Base-by-base conservation (phyloP, 805 yeast species). In the Saturnispora bothae region DNA sequence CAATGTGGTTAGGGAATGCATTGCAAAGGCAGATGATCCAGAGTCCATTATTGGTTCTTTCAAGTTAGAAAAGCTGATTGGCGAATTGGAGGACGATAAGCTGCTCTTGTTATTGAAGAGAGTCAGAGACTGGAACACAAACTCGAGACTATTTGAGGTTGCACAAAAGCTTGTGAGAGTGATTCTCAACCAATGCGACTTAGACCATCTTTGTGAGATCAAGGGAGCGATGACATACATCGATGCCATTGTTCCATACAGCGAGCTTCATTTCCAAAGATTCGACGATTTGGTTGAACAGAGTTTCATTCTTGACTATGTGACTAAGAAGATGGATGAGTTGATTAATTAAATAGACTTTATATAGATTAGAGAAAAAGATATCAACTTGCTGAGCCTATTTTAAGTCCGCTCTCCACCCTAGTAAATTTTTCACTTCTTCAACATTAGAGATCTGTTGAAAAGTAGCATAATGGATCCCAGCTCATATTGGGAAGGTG, bases 51-150 rank as follows among this genome's bases (percentile, higher is more conserved):
- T 77, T 25, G 84, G 83, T 0, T 70, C 76, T 1, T 49, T 57
- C 31, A 65, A 69, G 33, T 69, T 92, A 33, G 96, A 86, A 49
- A 54, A 64, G 13, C 71, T 79, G 9, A 70, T 92, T 30, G 63
- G 69, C 4, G 56, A 59, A 10, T 66, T 92, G 39, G 70, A 64
- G 19, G 63, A 71, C 25, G 80, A 75, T 2, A 83, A 81, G 50
- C 58, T 88, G 18, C 48, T 69, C 30, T 53, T 64, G 10, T 57
- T 92, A 18, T 70, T 92, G 56, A 73, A 73, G 51, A 77, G 94
- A 50, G 67, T 88, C 16, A 73, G 96, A 49, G 95, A 85, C 54
- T 92, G 99, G 99, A 92, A 92, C 56, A 79, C 94, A 32, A 89
- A 85, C 57, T 81, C 83, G 38, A 75, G 76, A 51, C 77, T 84